Conservation (phyloP, 345 rosid species). For the Camelina neglecta region DNA sequence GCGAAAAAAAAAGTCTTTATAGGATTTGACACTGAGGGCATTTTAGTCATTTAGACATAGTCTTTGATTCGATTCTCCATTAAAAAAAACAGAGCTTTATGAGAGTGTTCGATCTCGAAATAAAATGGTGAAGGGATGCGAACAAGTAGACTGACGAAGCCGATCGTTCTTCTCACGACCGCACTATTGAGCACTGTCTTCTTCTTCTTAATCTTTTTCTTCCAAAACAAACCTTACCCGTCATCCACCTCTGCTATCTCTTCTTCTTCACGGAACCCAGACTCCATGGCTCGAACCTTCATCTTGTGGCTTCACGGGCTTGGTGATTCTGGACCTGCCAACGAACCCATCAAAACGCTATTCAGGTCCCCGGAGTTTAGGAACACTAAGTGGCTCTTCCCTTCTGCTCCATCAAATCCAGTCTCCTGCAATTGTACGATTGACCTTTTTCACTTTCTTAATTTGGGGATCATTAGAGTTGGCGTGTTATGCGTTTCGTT, state of each 20-base stretch:
- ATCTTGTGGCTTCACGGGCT: constrained; percentile 87
- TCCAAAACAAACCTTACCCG: constrained; percentile 34
- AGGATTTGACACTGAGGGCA: neutral
- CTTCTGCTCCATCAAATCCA: constrained; percentile 72
- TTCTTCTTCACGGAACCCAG: constrained; percentile 41
- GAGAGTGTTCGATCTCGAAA: constrained; percentile 24
- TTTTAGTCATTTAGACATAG: constrained; percentile 6
- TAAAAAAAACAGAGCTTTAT: neutral
- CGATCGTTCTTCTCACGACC: constrained; percentile 39
- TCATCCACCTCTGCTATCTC: constrained; percentile 17
- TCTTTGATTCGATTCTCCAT: neutral
- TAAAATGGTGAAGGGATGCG: constrained; percentile 45
- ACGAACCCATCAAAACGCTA: constrained; percentile 75
- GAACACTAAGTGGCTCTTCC: constrained; percentile 78
- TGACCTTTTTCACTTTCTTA: neutral
- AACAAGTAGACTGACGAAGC: constrained; percentile 26
- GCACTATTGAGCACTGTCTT: constrained; percentile 42
- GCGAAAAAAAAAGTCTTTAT: neutral
- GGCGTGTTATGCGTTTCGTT: neutral
- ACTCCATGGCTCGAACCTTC: constrained; percentile 68
- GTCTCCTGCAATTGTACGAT: constrained; percentile 68
- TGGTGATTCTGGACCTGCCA: constrained; percentile 91
- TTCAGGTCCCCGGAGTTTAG: constrained; percentile 66
- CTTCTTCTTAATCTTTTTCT: constrained; percentile 32
- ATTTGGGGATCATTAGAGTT: neutral